Base-by-base conservation (phyloP, 2,329 filamentous ascomycete species). In the Xylariaceae sp. region DNA sequence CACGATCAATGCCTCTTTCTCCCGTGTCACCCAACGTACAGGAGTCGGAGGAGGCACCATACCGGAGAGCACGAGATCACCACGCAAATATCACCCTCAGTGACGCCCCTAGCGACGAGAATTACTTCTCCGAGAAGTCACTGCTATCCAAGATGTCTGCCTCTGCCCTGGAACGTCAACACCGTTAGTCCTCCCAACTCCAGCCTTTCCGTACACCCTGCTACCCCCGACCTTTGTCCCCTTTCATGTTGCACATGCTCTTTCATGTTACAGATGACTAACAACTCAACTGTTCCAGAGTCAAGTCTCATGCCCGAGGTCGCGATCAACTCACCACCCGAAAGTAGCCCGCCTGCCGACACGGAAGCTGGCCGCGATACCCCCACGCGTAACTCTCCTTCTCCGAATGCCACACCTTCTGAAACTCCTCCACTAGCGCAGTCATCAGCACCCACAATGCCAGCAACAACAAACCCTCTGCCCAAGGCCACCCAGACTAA, bases 21-120 rank as follows among this genome's bases (percentile, higher is more conserved):
- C 69, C 73, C 48, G 69, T 79, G 63, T 75, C 77, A 16, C 66
- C 71, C 12, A 80, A 81, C 55, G 70, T 78, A 31, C 72, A 74
- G 62, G 75, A 77, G 60, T 65, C 71, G 19, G 74, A 78, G 46
- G 59, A 65, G 17, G 66, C 66, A 28, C 66, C 68, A 44, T 70
- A 72, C 47, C 81, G 81, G 64, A 68, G 76, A 53, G 73, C 67
- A 40, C 75, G 78, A 57, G 70, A 75, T 39, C 74, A 78, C 31
- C 80, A 72, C 54, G 59, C 71, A 2, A 69, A 65, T 19, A 44
- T 47, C 28, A 28, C 52, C 12, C 44, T 54, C 41, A 47, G 59
- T 18, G 51, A 54, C 10, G 13, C 43, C 36, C 39, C 4, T 34
- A 17, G 45, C 40, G 17, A 51, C 10, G 57, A 65, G 55, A 57